Evolutionary conservation across 139 green algal species (phyloP), one percentile per base, ranked within the genome.

Genomic region (Zygnema cylindricum): DNA sequence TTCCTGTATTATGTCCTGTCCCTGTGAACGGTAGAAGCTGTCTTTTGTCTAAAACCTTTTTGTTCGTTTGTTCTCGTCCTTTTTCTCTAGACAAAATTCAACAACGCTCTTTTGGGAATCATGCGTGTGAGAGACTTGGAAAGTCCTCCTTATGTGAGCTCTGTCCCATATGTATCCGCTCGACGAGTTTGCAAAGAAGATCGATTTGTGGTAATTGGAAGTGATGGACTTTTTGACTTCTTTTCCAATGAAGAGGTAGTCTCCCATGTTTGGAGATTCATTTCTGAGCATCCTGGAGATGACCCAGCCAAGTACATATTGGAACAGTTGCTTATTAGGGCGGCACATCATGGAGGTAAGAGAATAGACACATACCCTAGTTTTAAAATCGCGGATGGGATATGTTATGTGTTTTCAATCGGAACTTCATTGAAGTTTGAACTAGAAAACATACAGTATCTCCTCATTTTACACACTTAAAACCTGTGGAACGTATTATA

Each of bases 191-290:
- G 38, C 23, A 32, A 77, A 42, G 38, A n/a, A n/a, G 85, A 90
- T 78, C 32, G 32, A 25, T 90, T 90, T 25, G 75, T 82, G 63
- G 54, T 97, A 30, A 86, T 97, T 69, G 95, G 94, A 1, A 96
- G 95, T 82, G 95, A 97, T 82, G 95, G 95, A 69, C 96, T 97
- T 81, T 97, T 94, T 93, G 95, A 97, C 87, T 93, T 96, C 35
- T 93, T 96, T 83, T 92, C 90, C 69, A 95, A 90, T 57, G 93
- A 98, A 91, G 91, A 98, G 79, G 96, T 93, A 3, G 94, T 98
- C 43, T 93, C 98, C 49, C 35, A 89, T 49, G 84, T 89, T 23
- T 43, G 42, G n/a, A 22, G 23, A 33, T 89, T 89, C 84, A 77
- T 69, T n/a, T 41, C 33, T 38, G 84, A 75, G 1, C n/a, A 87